Percentiles rank a stretch among this genome's conserved stretches.
Evolutionary conservation across 75 land plant species (phyloP).

Genomic region (Isoetes taiwanensis): DNA sequence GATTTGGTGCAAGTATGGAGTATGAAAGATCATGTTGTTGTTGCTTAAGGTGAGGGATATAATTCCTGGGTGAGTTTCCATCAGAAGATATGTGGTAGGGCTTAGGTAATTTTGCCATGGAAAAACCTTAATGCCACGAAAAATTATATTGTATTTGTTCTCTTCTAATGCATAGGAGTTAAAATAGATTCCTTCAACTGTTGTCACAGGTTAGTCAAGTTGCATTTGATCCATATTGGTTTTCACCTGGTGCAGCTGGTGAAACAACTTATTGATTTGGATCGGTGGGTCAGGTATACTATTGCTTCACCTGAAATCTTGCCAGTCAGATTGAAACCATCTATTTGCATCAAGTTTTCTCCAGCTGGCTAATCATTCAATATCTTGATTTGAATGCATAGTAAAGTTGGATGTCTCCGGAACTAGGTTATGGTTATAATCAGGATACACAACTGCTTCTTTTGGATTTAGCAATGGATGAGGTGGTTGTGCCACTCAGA

Average conservation of each 20-base stretch:
- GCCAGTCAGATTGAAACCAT: too few relatives aligned
- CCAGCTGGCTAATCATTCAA: too few relatives aligned
- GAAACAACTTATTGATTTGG: neutral
- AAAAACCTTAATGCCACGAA: too few relatives aligned
- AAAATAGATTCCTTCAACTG: neutral
- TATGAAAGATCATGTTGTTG: slow-evolving; percentile 2
- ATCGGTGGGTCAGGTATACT: slow-evolving; percentile 5
- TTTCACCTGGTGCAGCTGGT: neutral
- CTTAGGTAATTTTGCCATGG: too few relatives aligned
- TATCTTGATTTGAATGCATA: neutral
- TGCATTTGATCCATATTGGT: slow-evolving; percentile 7
- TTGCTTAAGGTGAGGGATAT: slow-evolving; percentile 1
- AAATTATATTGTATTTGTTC: neutral
- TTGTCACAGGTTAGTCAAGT: slow-evolving; percentile 3
- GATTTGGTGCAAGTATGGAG: slow-evolving; percentile 6
- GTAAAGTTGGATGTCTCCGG: neutral
- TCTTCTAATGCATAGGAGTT: neutral
- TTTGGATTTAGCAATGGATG: slow-evolving; percentile 5
- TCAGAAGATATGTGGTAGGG: too few relatives aligned
- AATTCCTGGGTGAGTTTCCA: neutral
- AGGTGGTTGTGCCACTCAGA: neutral
- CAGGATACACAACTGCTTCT: neutral
- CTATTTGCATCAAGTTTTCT: too few relatives aligned
- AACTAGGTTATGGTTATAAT: neutral
- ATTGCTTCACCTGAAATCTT: too few relatives aligned